phyloP scores from a whole-genome alignment of 1,139 yeast genomes.

The Sugiyamaella japonica region DNA sequence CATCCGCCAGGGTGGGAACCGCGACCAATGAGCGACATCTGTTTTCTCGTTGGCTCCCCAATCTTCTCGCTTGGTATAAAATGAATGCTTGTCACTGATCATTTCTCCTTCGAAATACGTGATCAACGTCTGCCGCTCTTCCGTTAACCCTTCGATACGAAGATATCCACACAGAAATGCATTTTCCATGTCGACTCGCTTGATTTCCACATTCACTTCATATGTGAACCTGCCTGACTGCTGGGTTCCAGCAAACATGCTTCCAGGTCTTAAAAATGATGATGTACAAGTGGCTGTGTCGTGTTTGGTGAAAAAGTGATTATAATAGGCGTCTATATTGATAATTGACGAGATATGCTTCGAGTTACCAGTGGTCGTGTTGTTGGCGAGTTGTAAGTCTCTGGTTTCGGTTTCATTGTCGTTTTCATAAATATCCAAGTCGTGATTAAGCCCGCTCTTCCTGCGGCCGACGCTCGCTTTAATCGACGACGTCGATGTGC shows the following conservation, averaged over 20 bases:
- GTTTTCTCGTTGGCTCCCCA: conserved; percentile 68
- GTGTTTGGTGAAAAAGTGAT: conserved; percentile 19
- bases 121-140: conserved; percentile 70
- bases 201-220: conserved; percentile 69
- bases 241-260: conserved; percentile 67
- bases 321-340: conserved; percentile 24
- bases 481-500: neutral
- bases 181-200: conserved; percentile 62
- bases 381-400: neutral
- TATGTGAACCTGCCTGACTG: conserved; percentile 68
- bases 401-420: neutral
- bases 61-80: conserved; percentile 47
- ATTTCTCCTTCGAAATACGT: conserved; percentile 89
- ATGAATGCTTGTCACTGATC: conserved; percentile 59
- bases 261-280: conserved; percentile 55
- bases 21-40: conserved; percentile 85
- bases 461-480: neutral
- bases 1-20: conserved; percentile 61
- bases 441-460: neutral
- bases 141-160: conserved; percentile 77
- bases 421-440: neutral
- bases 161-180: conserved; percentile 74
- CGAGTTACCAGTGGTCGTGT: neutral
- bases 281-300: conserved; percentile 23
- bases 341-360: conserved; percentile 11